Percentiles rank a stretch among this genome's conserved stretches.
Conservation (phyloP, 176 grass and related monocot species). For the Neostapfia colusana region DNA sequence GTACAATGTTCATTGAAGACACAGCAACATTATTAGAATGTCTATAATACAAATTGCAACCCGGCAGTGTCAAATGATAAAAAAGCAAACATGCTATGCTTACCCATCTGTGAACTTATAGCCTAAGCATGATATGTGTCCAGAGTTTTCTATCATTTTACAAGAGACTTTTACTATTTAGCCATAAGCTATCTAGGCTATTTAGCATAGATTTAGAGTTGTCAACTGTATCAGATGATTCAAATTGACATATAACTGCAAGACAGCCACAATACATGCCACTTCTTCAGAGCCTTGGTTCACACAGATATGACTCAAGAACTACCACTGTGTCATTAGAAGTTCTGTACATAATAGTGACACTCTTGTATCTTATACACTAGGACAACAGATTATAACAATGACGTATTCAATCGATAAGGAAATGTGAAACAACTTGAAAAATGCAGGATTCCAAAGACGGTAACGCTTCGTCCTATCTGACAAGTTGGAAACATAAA, state of each 20-base stretch:
- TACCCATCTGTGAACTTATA: background rate
- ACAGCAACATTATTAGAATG: background rate
- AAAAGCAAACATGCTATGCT: background rate
- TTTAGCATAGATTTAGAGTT: conserved; percentile 27
- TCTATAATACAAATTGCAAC: conserved; percentile 15
- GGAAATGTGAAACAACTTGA: background rate
- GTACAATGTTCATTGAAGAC: background rate
- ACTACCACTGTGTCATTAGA: conserved; percentile 18
- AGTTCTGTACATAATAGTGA: conserved; percentile 1
- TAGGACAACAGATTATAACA: background rate
- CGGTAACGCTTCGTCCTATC: background rate
- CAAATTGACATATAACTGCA: conserved; percentile 25
- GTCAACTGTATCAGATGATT: conserved; percentile 12
- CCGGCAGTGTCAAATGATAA: background rate
- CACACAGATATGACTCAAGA: conserved; percentile 30
- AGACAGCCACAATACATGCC: conserved; percentile 31
- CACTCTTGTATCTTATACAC: background rate
- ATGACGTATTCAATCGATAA: background rate
- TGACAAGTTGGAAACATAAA: background rate
- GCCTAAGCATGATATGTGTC: too few species aligned
- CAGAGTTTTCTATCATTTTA: background rate
- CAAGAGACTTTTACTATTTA: background rate
- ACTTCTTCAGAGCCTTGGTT: conserved; percentile 33
- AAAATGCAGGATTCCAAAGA: background rate
- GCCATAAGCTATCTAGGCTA: background rate